Percentiles rank a stretch among this genome's conserved stretches.
Evolutionary conservation across 2,329 filamentous ascomycete genomes (phyloP).

Genomic region (Karstenula rhodostoma): DNA sequence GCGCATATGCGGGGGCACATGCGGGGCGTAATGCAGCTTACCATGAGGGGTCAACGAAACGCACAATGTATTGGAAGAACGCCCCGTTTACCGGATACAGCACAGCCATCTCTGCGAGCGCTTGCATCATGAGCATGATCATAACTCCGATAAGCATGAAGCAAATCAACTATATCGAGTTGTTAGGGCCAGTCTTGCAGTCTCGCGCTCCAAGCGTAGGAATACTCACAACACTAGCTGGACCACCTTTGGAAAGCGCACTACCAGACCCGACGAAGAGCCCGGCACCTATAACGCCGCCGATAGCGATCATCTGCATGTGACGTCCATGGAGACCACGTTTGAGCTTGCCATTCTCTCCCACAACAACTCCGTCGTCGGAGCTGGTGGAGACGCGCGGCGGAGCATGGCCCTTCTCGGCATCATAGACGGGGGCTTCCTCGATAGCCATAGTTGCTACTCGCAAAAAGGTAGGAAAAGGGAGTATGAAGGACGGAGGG

Average conservation of each 20-base stretch:
- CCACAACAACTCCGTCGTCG: constrained; percentile 13
- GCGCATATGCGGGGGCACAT: background rate
- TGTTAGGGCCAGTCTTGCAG: background rate
- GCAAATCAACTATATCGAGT: constrained; percentile 31
- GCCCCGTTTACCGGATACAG: constrained; percentile 53
- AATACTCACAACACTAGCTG: constrained; percentile 30
- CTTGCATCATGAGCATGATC: constrained; percentile 52
- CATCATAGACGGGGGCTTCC: constrained; percentile 13
- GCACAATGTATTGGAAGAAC: constrained; percentile 51
- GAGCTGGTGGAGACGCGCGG: constrained; percentile 14
- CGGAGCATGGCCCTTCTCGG: constrained; percentile 19
- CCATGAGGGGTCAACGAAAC: constrained; percentile 55
- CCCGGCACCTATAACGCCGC: constrained; percentile 30
- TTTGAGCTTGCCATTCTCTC: constrained; percentile 21
- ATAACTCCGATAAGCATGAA: constrained; percentile 44
- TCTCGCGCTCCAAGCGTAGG: background rate
- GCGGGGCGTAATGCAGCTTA: constrained; percentile 8
- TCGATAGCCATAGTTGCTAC: background rate
- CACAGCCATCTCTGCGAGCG: constrained; percentile 52
- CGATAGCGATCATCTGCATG: constrained; percentile 28
- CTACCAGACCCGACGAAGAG: constrained; percentile 53
- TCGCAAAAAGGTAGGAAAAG: background rate
- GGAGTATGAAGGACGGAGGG: background rate
- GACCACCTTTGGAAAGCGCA: constrained; percentile 58
- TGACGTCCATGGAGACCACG: constrained; percentile 26